Base-by-base conservation (phyloP, 2,329 filamentous ascomycete species). In the Penicillium psychrosexuale region DNA sequence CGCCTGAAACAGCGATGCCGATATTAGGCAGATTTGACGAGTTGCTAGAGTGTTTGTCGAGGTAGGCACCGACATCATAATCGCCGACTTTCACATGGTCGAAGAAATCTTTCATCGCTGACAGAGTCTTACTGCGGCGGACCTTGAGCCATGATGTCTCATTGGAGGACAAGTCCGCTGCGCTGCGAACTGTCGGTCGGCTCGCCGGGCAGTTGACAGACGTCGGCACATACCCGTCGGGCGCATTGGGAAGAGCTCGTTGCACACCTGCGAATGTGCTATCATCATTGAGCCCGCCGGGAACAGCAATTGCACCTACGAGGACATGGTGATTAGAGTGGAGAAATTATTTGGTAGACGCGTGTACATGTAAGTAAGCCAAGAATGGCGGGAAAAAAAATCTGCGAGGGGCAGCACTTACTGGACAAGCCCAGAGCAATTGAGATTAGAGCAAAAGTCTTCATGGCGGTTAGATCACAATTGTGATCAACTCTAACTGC, bases 1-100 rank as follows among this genome's bases (percentile, higher is more conserved):
- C 91, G 9, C 91, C 91, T 0, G 90, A 94, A 40, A 89, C 78
- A 9, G 91, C 89, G 60, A 96, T 83, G 15, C 81, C 91, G 58
- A 96, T 85, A 63, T 87, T 89, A 0, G 86, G 86, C 22, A 88
- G 64, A 2, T 78, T 77, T 15, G 80, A 79, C 0, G 76, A 76
- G 70, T 88, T 87, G 57, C 76, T 74, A 28, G 74, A 73, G 56
- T 84, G 71, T 1, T 75, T 75, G 51, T 86, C 80, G 64, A 97
- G 84, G 69, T 94, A 97, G 1, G 75, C 69, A 1, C 78, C 78
- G n/a, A 85, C 87, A 72, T 96, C 86, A 58, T 97, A 93, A 56
- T 82, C 84, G n/a, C 82, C 75, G 59, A 97, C 92, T 64, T 84
- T 84, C 66, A 90, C 80, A 55, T 88, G 83, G 17, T 77, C 77